Evolutionary conservation across 129 eudicot genomes (phyloP).

Genomic region (Smallanthus sonchifolius): DNA sequence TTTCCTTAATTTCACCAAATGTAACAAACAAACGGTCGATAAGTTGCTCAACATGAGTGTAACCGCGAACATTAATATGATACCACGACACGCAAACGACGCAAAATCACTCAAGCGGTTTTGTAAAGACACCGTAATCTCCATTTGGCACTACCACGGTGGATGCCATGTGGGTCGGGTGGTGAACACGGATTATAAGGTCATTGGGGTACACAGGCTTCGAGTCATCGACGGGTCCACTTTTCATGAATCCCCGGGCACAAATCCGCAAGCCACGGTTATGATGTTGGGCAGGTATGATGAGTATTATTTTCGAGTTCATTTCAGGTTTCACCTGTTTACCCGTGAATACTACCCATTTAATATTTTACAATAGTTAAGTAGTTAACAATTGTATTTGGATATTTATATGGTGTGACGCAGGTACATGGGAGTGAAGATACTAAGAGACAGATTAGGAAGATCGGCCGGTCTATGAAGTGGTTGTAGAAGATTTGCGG

Average conservation of each 20-base stretch:
- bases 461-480: slow-evolving; percentile 49
- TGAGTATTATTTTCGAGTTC: neutral
- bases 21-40: slow-evolving; percentile 30
- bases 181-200: slow-evolving; percentile 55
- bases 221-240: slow-evolving; percentile 93
- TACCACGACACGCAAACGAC: slow-evolving; percentile 75
- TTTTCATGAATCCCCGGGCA: slow-evolving; percentile 74
- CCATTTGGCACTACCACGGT: slow-evolving; percentile 99
- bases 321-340: neutral
- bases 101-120: slow-evolving; percentile 65
- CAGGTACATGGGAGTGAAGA: slow-evolving; percentile 99
- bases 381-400: neutral
- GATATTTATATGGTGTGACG: slow-evolving; percentile 13
- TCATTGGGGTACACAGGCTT: slow-evolving; percentile 66
- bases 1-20: slow-evolving; percentile 41
- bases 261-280: slow-evolving; percentile 96
- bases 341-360: neutral
- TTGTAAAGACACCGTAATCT: slow-evolving; percentile 86
- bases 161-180: slow-evolving; percentile 93
- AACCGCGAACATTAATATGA: slow-evolving; percentile 63
- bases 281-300: slow-evolving; percentile 95
- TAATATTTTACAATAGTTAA: neutral
- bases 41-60: slow-evolving; percentile 72
- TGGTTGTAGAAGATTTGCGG: slow-evolving; percentile 3
- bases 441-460: slow-evolving; percentile 68